phyloP scores from a whole-genome alignment of 2,329 filamentous ascomycete species.

The Lecanicillium sp. region DNA sequence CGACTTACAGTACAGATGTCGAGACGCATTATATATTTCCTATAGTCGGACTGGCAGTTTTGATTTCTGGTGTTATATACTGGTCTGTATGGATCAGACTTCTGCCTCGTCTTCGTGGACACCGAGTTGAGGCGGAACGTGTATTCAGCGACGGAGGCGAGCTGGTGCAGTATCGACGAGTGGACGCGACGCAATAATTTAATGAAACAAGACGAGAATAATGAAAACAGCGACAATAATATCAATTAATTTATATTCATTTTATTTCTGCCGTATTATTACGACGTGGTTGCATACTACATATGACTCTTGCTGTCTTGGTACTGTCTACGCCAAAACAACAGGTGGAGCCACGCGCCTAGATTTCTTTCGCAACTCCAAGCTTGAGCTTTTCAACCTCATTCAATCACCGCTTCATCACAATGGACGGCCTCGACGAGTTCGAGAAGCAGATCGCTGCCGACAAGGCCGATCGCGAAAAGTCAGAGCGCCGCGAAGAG shows the following conservation, averaged over 20 bases:
- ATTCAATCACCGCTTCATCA: not conserved
- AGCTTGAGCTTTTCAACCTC: not conserved
- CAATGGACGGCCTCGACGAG: conserved; percentile 55
- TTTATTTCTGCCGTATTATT: too few species aligned
- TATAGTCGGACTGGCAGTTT: conserved; percentile 45
- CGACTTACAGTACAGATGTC: conserved; percentile 38
- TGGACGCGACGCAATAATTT: not conserved
- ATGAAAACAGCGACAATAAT: conserved; percentile 15
- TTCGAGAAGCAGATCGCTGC: conserved; percentile 73
- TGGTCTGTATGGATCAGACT: conserved; percentile 48
- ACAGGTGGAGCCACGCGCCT: too few species aligned
- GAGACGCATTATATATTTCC: conserved; percentile 54
- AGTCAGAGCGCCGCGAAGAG: conserved; percentile 38
- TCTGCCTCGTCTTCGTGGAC: conserved; percentile 42
- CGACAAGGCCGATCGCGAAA: conserved; percentile 51
- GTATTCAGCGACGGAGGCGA: conserved; percentile 34
- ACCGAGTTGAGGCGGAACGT: conserved; percentile 41
- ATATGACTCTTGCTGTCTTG: too few species aligned
- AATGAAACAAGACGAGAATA: not conserved
- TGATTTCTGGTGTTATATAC: conserved; percentile 45
- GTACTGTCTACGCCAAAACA: too few species aligned
- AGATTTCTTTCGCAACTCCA: too few species aligned
- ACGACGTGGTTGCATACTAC: too few species aligned
- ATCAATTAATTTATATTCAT: not conserved
- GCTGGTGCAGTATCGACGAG: conserved; percentile 32